Evolutionary conservation across 441 rosid genomes (phyloP).

Genomic region (Jatropha podagrica): DNA sequence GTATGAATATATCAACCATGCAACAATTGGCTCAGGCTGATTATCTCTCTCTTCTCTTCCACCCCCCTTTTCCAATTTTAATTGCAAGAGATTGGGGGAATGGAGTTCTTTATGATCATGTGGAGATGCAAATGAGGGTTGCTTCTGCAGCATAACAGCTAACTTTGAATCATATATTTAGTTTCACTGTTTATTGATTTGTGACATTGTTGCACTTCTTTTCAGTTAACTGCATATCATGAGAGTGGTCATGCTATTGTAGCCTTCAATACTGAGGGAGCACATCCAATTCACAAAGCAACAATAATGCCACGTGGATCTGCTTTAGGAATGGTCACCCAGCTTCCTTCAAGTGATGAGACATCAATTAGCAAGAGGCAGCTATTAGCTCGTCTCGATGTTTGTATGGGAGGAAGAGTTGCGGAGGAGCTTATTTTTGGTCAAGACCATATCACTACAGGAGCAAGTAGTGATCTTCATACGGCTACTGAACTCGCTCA

Average conservation of each 20-base stretch:
- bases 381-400: constrained; percentile 93
- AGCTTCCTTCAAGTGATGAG: constrained; percentile 94
- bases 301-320: constrained; percentile 99
- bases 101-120: no score
- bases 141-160: constrained; percentile 1
- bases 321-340: constrained; percentile 99
- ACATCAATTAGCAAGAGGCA: constrained; percentile 95
- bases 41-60: background rate
- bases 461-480: constrained; percentile 91
- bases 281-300: constrained; percentile 98
- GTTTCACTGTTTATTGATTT: background rate
- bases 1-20: constrained; percentile 33
- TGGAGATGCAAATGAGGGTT: background rate
- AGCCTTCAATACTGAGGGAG: constrained; percentile 86
- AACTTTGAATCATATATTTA: no score
- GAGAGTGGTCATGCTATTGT: constrained; percentile 99
- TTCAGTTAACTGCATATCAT: constrained; percentile 96
- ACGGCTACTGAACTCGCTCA: constrained; percentile 95
- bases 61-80: background rate
- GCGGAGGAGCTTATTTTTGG: constrained; percentile 99
- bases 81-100: background rate
- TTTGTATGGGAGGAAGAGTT: constrained; percentile 99
- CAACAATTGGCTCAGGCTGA: background rate
- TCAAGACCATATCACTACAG: constrained; percentile 83
- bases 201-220: constrained; percentile 17